Conservation (phyloP, 140 eudicot genomes). For the Flaveria floridana region DNA sequence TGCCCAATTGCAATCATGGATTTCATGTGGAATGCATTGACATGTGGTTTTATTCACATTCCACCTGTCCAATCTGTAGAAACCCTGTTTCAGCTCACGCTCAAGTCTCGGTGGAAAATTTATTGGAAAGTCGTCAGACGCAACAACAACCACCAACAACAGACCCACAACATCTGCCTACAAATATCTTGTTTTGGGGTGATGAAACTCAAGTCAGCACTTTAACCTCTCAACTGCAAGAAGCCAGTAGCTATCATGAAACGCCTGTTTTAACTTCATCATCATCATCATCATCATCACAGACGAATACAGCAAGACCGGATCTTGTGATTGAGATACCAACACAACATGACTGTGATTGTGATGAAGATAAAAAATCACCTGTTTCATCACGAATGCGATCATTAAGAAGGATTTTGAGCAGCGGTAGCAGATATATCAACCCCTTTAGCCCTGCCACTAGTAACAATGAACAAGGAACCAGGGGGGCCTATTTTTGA, state of each 20-base stretch:
- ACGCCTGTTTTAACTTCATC: too few species aligned
- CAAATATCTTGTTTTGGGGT: constrained; percentile 81
- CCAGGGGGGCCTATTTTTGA: too few species aligned
- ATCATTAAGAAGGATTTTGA: constrained; percentile 39
- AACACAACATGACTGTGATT: constrained; percentile 26
- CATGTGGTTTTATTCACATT: constrained; percentile 76
- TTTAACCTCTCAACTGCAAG: constrained; percentile 13
- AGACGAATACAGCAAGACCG: constrained; percentile 15
- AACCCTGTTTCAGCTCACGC: constrained; percentile 45
- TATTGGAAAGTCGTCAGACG: too few species aligned
- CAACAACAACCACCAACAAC: too few species aligned
- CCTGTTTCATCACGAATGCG: constrained; percentile 48
- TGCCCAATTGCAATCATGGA: too few species aligned
- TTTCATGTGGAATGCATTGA: constrained; percentile 64
- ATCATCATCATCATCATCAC: too few species aligned
- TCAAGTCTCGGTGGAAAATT: too few species aligned
- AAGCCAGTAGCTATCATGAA: too few species aligned
- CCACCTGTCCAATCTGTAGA: constrained; percentile 77
- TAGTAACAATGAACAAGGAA: too few species aligned
- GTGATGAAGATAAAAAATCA: constrained; percentile 50
- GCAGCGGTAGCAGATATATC: too few species aligned
- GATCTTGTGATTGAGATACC: constrained; percentile 12
- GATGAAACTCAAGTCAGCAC: constrained; percentile 59
- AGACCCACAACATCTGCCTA: background rate
- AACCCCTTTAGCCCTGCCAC: too few species aligned